Base-by-base conservation (phyloP, 306 rosid species). In the Sesbania bispinosa region DNA sequence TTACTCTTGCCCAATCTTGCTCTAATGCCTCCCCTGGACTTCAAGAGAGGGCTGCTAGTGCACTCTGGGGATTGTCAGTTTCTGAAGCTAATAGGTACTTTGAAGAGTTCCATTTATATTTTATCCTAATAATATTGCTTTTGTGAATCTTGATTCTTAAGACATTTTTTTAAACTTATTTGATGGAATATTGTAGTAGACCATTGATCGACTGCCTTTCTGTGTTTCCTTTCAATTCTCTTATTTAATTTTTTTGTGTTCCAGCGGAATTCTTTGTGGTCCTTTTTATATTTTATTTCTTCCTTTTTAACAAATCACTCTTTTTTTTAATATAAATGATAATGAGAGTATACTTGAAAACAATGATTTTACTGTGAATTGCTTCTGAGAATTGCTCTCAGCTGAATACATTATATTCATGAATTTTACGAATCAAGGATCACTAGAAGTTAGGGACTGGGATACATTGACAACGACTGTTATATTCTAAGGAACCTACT, bases 31-130 rank as follows among this genome's bases (percentile, higher is more conserved):
- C 99, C 66, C 88, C 96, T 6, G 99, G 97, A 72, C 97, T 95
- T 81, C 99, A 95, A 78, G 99, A 95, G 86, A 88, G 99, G 82
- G 99, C 99, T 63, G 99, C 99, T 41, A 97, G 99, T 82, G 99
- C 99, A 76, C 96, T 95, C 45, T 95, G 99, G 99, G 99, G 99
- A 84, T 77, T 95, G 83, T 95, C 99, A 20, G 97, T 95, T 75
- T 95, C 99, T 16, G 99, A 95, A 88, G 90, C 95, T 76, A 95
- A 95, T 70, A 95, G 99, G 99, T 95, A 83, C 68, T 67, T 68
- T 35, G 7, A 54, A 48, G 73, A 79, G 41, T 73, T 71, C 21
- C 7, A 4, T 62, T n/a, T 54, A 55, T 71, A 63, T 53, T 62
- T 62, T 42, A 48, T 70, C 55, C 19, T 2, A 10, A 41, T 48